Conservation (phyloP, 306 rosid genomes). For the Rosa lucieae region DNA sequence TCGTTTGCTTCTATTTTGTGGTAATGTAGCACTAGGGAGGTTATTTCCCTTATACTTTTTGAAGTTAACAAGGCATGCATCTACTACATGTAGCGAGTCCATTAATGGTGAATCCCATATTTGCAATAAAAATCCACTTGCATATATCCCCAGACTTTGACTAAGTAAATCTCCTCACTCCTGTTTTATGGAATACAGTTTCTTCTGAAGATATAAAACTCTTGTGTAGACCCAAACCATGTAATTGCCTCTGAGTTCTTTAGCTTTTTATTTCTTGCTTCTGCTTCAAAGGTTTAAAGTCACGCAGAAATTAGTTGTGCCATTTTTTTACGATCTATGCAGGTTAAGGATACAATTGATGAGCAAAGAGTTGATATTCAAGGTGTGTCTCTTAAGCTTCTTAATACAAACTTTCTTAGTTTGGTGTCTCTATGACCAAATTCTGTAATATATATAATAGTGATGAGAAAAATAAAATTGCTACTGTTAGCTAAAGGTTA, state of each 20-base stretch:
- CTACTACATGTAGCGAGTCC: neutral
- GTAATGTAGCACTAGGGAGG: neutral
- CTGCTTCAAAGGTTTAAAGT: neutral
- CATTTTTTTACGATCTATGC: slow-evolving; percentile 34
- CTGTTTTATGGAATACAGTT: too few species aligned
- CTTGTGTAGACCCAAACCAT: neutral
- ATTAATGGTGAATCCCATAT: neutral
- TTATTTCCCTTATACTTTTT: neutral
- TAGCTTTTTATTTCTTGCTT: neutral
- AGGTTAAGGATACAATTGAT: slow-evolving; percentile 44
- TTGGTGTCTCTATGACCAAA: neutral
- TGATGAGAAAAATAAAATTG: neutral
- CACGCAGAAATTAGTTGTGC: neutral
- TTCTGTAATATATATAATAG: neutral
- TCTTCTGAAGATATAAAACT: neutral
- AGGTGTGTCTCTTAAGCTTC: slow-evolving; percentile 38
- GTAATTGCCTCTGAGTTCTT: neutral
- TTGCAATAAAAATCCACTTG: neutral
- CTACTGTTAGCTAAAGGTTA: neutral
- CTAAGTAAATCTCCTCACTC: neutral
- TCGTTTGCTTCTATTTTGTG: neutral
- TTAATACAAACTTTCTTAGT: neutral
- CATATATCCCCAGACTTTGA: neutral
- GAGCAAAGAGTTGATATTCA: slow-evolving; percentile 35
- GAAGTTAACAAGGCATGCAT: neutral